Percentiles rank a stretch among this genome's conserved stretches.
Evolutionary conservation across 169 alveolate species (phyloP).

Genomic region (Blepharisma undulans): DNA sequence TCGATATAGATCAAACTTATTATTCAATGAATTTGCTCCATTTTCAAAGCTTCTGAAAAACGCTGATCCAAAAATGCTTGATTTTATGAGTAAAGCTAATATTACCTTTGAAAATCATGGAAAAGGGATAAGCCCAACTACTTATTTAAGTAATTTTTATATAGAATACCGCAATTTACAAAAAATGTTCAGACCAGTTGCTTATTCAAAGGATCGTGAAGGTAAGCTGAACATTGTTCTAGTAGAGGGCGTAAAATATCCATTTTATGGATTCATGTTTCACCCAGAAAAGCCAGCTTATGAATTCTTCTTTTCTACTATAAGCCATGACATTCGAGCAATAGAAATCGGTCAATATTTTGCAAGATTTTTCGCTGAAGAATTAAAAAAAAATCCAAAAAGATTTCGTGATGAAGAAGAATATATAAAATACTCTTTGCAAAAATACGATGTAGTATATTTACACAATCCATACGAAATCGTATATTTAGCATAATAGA

Average conservation of each 20-base stretch:
- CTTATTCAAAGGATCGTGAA: constrained; percentile 20
- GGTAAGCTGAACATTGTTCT: constrained; percentile 49
- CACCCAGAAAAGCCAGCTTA: constrained; percentile 69
- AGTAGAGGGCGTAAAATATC: constrained; percentile 54
- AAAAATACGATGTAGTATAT: not conserved
- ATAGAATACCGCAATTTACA: not conserved
- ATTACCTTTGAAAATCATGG: not conserved
- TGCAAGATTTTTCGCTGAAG: not conserved
- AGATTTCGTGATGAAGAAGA: not conserved
- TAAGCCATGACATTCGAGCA: not conserved
- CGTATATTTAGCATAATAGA: not conserved
- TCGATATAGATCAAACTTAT: not conserved
- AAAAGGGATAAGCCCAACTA: not conserved
- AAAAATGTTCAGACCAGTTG: not conserved
- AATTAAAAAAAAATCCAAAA: not conserved
- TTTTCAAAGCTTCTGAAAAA: not conserved
- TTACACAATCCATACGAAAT: not conserved
- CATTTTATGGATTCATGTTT: constrained; percentile 60
- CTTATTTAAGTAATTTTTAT: not conserved
- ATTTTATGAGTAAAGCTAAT: not conserved
- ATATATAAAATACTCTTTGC: not conserved
- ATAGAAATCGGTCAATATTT: not conserved
- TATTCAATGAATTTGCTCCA: not conserved
- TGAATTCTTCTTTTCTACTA: not conserved
- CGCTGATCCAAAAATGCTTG: not conserved